Evolutionary conservation across 2,329 filamentous ascomycete species (phyloP).

Genomic region (Cylindrodendrum hubeiense): DNA sequence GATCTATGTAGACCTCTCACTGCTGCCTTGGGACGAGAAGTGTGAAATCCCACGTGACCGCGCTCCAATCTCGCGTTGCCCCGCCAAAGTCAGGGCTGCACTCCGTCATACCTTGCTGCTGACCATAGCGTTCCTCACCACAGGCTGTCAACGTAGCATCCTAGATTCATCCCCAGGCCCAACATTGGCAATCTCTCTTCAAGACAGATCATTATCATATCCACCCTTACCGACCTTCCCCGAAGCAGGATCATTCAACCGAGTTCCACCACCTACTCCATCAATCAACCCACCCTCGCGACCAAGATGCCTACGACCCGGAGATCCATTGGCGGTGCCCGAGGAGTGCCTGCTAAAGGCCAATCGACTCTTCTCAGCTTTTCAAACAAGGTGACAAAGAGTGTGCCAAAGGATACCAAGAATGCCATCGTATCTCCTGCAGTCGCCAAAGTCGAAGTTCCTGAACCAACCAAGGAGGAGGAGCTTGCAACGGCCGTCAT

Average conservation of each 20-base stretch:
- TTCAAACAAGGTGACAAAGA: slow-evolving; percentile 68
- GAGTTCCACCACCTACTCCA: slow-evolving; percentile 9
- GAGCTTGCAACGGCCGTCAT: slow-evolving; percentile 27
- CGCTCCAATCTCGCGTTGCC: slow-evolving; percentile 67
- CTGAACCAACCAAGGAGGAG: slow-evolving; percentile 34
- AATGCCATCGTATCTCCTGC: slow-evolving; percentile 54
- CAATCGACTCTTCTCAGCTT: slow-evolving; percentile 69
- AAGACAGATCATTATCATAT: background rate
- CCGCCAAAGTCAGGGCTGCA: slow-evolving; percentile 56
- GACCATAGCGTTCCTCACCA: slow-evolving; percentile 27
- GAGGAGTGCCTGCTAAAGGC: slow-evolving; percentile 54
- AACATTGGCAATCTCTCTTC: slow-evolving; percentile 16
- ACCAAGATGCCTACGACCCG: slow-evolving; percentile 62
- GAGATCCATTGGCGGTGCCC: slow-evolving; percentile 58
- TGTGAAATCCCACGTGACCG: slow-evolving; percentile 58
- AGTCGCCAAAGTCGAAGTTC: slow-evolving; percentile 50
- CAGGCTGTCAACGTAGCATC: slow-evolving; percentile 5
- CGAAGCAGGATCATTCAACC: background rate
- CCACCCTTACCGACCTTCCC: background rate
- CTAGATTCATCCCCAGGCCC: slow-evolving; percentile 7
- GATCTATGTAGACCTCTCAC: no score
- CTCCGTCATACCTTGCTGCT: slow-evolving; percentile 40
- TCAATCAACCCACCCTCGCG: slow-evolving; percentile 2
- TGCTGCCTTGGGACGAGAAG: background rate
- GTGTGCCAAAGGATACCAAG: slow-evolving; percentile 61